Evolutionary conservation across 1,284 basidiomycete species (phyloP), one percentile per base, ranked within the genome.

Genomic region (Cerrena zonata): DNA sequence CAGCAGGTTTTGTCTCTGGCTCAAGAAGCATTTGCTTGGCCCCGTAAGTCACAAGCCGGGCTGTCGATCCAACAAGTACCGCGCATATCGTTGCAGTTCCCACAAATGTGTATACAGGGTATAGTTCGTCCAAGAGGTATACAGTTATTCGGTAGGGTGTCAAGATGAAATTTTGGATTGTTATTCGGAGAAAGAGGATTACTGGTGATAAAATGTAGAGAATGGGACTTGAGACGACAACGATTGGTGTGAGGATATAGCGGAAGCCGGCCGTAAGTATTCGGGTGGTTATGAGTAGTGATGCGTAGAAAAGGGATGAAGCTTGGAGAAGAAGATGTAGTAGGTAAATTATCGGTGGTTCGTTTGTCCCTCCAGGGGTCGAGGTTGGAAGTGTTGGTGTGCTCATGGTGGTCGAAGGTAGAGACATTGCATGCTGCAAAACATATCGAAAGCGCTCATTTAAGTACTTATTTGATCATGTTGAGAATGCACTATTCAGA

Each of bases 81-180:
- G 83, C 82, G 22, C 69, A 69, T 43, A 86, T 74, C 55, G 76
- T 78, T 2, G 82, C 77, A 0, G 77, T 73, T 4, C 79, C 80
- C 27, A 75, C 69, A 55, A 86, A 77, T 21, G 81, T 73, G 54
- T 86, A 86, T 30, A 84, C 46, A 0, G 84, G 84, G 52, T 81
- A 82, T 2, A 84, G 34, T 18, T 72, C 71, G 19, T 77, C 71
- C 15, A 74, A 58, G 24, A 78, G 40, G 50, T 66, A 71, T 5
- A 63, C 47, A n/a, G 69, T 48, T 25, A 73, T 58, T 19, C 60
- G 56, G 55, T 75, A 77, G 0, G 84, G 84, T 18, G 70, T 65
- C 54, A 71, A 60, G 4, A 84, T 49, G 49, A 76, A 65, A 21
- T 74, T 45, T 21, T 77, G 69, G 25, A 75, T 51, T 10, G 73